Evolutionary conservation across 2,329 filamentous ascomycete genomes (phyloP), one percentile per base, ranked within the genome.

Genomic region (Apiospora malaysiana): DNA sequence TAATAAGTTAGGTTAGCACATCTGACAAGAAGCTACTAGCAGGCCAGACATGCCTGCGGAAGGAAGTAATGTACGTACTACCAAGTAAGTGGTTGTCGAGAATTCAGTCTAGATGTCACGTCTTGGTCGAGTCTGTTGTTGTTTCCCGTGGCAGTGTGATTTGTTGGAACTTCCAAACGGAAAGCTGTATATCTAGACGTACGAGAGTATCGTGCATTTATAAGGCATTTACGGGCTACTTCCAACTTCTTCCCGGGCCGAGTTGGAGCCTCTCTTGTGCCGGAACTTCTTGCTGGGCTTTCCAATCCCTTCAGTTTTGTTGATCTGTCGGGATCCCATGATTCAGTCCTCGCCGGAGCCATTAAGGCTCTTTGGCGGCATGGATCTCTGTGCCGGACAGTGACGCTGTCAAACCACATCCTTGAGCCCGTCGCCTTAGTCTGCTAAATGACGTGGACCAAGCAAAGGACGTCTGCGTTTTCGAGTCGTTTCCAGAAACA

Each of bases 31-130:
- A n/a, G 18, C 56, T 10, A 63, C 9, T 1, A 32, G 9, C 2
- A n/a, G 18, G 18, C 32, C 18, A n/a, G 6, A 7, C 16, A 40
- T 40, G 27, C 9, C 18, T 27, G n/a, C 27, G 45, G 16, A n/a
- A 4, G 32, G 27, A 18, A 2, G 18, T 5, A 18, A 6, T 37
- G 2, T 40, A 9, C n/a, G 18, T 40, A 40, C 56, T 32, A 63
- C 37, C 18, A 0, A 40, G 21, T 40, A 6, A 40, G n/a, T n/a
- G n/a, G n/a, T 14, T 14, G 32, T n/a, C 32, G 40, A 12, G 10
- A 2, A 10, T n/a, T 1, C 2, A n/a, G 18, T 12, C 14, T 2
- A 4, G 2, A 10, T n/a, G 3, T 37, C 1, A n/a, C 27, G 16
- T 37, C 7, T n/a, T 21, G 51, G 12, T 32, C 25, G 18, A 37